These are phyloP conservation scores for Discostella stelligeroides DNA, from an alignment of 108 stramenopile species.

Conservation along the genomic window DNA sequence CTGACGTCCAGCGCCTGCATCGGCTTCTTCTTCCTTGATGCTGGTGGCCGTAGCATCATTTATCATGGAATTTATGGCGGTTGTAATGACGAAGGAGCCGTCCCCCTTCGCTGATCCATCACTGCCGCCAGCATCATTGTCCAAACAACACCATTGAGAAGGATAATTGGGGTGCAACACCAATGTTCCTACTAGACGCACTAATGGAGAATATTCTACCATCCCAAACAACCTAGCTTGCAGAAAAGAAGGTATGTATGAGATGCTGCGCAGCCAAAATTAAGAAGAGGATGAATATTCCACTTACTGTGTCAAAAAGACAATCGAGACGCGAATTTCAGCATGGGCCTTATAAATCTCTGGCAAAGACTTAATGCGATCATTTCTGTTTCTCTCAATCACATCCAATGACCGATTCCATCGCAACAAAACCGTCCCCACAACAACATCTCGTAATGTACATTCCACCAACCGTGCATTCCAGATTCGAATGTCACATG, in stretches of 20 bases:
- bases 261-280: background rate
- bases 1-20: conserved; percentile 42
- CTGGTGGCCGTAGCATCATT: background rate
- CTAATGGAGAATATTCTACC: conserved; percentile 38
- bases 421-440: conserved; percentile 48
- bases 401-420: conserved; percentile 40
- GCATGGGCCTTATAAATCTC: conserved; percentile 38
- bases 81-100: conserved; percentile 11
- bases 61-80: conserved; percentile 28
- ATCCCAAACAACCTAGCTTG: conserved; percentile 22
- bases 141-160: conserved; percentile 12
- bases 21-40: conserved; percentile 32
- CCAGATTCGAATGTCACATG: conserved; percentile 67
- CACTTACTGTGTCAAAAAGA: conserved; percentile 36
- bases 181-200: conserved; percentile 29
- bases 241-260: background rate
- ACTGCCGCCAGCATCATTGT: background rate
- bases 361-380: conserved; percentile 12
- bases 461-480: conserved; percentile 79
- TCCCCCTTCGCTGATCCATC: background rate
- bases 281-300: background rate
- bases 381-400: conserved; percentile 5
- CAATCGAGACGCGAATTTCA: conserved; percentile 39
- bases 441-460: conserved; percentile 63
- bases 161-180: conserved; percentile 37